Conservation (phyloP, 306 rosid genomes). For the Vachellia collinsii region DNA sequence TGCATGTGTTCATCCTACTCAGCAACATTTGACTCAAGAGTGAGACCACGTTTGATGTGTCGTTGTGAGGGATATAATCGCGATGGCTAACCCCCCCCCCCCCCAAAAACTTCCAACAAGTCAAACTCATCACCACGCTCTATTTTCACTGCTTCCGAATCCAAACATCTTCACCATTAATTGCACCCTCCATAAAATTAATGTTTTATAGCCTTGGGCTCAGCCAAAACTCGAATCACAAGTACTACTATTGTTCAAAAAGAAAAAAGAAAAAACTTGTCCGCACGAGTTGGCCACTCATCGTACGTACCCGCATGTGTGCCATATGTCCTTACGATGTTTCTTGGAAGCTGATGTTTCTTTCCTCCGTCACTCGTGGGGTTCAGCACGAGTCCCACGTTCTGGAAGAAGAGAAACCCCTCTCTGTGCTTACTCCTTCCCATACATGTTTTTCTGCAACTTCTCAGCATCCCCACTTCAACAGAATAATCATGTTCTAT, state of each 20-base stretch:
- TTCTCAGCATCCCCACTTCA: neutral
- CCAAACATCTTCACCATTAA: neutral
- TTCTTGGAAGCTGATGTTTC: neutral
- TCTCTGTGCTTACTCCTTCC: neutral
- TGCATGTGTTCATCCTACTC: slow-evolving; percentile 1
- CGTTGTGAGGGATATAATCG: neutral
- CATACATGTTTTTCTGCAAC: slow-evolving; percentile 21
- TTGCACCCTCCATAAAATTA: neutral
- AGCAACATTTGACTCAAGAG: neutral
- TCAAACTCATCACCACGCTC: neutral
- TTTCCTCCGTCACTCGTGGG: neutral
- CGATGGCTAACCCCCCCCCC: neutral
- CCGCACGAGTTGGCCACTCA: slow-evolving; percentile 15
- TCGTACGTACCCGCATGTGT: slow-evolving; percentile 29
- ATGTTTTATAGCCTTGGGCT: neutral
- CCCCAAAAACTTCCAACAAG: neutral
- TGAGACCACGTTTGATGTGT: neutral
- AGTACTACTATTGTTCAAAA: no score
- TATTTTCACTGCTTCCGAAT: neutral
- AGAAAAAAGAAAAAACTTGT: neutral
- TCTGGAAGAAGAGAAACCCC: neutral
- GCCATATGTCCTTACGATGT: slow-evolving; percentile 13
- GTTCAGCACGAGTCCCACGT: neutral
- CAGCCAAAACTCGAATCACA: neutral
- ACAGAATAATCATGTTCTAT: slow-evolving; percentile 23